Conservation (phyloP, 129 eudicot species). For the Tagetes patula region DNA sequence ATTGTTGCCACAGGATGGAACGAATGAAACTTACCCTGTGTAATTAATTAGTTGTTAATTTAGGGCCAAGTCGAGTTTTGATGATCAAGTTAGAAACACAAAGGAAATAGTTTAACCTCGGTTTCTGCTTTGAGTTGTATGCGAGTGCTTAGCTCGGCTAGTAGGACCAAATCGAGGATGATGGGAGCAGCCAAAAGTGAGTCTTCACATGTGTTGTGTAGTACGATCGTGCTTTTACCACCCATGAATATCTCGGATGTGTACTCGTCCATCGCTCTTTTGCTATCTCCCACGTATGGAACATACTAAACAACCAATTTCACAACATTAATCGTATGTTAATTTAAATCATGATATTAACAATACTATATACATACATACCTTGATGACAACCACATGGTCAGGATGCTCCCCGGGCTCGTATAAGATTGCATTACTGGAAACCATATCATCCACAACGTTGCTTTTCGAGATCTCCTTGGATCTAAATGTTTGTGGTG, state of each 20-base stretch:
- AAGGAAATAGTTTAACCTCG: conserved; percentile 44
- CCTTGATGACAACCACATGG: conserved; percentile 98
- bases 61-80: no score
- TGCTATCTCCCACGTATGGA: conserved; percentile 94
- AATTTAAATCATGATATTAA: neutral
- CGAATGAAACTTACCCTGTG: conserved; percentile 84
- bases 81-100: neutral
- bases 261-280: conserved; percentile 99
- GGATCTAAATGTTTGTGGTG: conserved; percentile 97
- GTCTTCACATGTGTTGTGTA: conserved; percentile 97
- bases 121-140: conserved; percentile 79
- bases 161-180: conserved; percentile 87
- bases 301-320: conserved; percentile 55
- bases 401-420: conserved; percentile 99
- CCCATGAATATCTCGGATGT: conserved; percentile 97
- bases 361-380: conserved; percentile 9
- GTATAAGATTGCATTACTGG: conserved; percentile 85
- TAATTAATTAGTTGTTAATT: no score
- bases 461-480: conserved; percentile 97
- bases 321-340: neutral
- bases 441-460: conserved; percentile 97
- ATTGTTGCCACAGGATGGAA: conserved; percentile 97
- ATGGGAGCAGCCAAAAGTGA: conserved; percentile 96
- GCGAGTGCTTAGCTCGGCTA: conserved; percentile 94
- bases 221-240: conserved; percentile 80